Evolutionary conservation across 106 monocot genomes (phyloP).

Genomic region (Acorus gramineus): DNA sequence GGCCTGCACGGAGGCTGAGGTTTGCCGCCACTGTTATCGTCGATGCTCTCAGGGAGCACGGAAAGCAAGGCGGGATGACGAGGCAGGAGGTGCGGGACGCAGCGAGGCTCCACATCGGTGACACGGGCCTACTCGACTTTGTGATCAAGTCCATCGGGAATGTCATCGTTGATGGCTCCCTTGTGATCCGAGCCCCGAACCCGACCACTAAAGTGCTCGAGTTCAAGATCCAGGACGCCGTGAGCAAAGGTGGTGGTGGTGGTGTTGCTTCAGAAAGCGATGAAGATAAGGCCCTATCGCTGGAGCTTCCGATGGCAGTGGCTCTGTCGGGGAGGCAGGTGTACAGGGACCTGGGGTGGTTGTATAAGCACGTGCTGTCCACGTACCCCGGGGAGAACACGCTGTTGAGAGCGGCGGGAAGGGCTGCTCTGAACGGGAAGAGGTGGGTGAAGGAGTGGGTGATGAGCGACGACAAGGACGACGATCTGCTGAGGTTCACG

Average conservation of each 20-base stretch:
- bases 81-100: conserved; percentile 87
- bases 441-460: conserved; percentile 70
- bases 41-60: conserved; percentile 35
- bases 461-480: conserved; percentile 71
- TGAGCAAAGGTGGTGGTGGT: neutral
- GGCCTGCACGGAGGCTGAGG: conserved; percentile 55
- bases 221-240: conserved; percentile 45
- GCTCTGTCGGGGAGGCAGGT: conserved; percentile 15
- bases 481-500: conserved; percentile 64
- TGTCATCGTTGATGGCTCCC: conserved; percentile 28
- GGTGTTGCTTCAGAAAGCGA: neutral
- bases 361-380: conserved; percentile 30
- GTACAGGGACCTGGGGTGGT: conserved; percentile 29
- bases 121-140: conserved; percentile 91
- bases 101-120: conserved; percentile 60
- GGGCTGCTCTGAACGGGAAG: conserved; percentile 47
- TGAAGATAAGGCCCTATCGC: neutral
- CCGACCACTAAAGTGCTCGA: conserved; percentile 58
- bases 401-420: conserved; percentile 20
- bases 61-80: conserved; percentile 33
- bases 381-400: too few species aligned
- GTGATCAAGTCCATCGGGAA: conserved; percentile 87
- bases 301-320: neutral
- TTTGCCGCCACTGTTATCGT: conserved; percentile 63
- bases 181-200: conserved; percentile 58